phyloP scores from a whole-genome alignment of 768 basidiomycete genomes.

The Tulasnella calospora region DNA sequence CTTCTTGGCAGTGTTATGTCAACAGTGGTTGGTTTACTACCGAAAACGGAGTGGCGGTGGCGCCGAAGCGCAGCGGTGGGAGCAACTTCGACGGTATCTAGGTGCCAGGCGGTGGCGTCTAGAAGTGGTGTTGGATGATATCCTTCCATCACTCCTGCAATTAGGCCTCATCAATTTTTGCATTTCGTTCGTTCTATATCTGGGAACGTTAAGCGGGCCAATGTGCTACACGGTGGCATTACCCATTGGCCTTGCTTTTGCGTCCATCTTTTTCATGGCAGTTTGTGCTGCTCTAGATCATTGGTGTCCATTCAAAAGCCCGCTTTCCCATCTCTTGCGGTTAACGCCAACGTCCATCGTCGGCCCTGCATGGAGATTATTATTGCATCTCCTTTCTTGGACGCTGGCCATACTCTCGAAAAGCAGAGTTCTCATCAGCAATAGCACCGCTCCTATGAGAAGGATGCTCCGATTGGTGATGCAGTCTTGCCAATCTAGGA shows the following conservation, averaged over 20 bases:
- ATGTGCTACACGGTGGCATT: not conserved
- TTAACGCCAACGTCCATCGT: not conserved
- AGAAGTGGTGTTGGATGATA: not conserved
- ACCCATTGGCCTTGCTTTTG: not conserved
- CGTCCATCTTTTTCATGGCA: not conserved
- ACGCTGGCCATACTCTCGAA: not conserved
- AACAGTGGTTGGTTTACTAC: not conserved
- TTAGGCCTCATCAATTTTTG: not conserved
- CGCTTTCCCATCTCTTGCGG: not conserved
- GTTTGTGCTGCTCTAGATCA: not conserved
- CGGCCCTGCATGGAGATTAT: no score
- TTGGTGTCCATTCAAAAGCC: not conserved
- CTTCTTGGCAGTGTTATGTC: not conserved
- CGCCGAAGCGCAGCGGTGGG: not conserved
- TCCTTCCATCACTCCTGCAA: not conserved
- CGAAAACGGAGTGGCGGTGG: not conserved
- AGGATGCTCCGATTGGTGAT: no score
- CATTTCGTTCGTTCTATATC: not conserved
- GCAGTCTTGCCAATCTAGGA: not conserved
- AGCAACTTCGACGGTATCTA: not conserved
- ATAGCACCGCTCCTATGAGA: no score
- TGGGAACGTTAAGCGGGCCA: not conserved
- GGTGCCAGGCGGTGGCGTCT: not conserved
- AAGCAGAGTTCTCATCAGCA: not conserved
- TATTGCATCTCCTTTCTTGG: not conserved